Conservation (phyloP, 371 early-diverging fungal species). For the Saksenaea vasiformis region DNA sequence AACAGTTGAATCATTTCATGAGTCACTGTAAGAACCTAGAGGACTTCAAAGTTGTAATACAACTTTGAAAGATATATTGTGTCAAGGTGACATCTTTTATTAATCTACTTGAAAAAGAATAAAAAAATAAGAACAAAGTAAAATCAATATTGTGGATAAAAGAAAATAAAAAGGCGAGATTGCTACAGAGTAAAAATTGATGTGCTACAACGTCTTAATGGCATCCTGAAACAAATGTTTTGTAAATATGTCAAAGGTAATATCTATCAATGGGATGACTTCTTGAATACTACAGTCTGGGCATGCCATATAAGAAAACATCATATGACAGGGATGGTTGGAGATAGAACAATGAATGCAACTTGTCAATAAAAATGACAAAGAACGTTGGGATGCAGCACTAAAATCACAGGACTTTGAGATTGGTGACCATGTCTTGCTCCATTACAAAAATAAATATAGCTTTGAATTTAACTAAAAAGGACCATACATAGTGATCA, state of each 20-base stretch:
- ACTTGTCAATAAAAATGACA: slow-evolving; percentile 15
- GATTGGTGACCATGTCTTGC: slow-evolving; percentile 15
- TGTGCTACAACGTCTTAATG: slow-evolving; percentile 8
- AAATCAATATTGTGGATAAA: no score
- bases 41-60: no score
- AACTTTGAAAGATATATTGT: no score
- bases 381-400: slow-evolving; percentile 20
- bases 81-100: no score
- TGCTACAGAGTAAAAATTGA: no score
- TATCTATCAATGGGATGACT: slow-evolving; percentile 21
- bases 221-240: slow-evolving; percentile 15
- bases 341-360: no score
- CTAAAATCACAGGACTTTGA: slow-evolving; percentile 8
- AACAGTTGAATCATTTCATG: no score
- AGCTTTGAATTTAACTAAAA: slow-evolving; percentile 14
- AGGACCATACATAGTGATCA: slow-evolving; percentile 8
- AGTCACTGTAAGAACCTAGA: no score
- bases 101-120: no score
- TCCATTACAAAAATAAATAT: slow-evolving; percentile 8
- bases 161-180: no score
- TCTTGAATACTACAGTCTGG: not conserved
- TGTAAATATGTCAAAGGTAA: slow-evolving; percentile 17
- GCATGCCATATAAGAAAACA: not conserved
- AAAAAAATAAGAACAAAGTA: no score
- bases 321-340: slow-evolving; percentile 10